These are phyloP conservation scores for Neurospora sp. DNA, from an alignment of 495 filamentous ascomycete genomes.

Conservation along the genomic window DNA sequence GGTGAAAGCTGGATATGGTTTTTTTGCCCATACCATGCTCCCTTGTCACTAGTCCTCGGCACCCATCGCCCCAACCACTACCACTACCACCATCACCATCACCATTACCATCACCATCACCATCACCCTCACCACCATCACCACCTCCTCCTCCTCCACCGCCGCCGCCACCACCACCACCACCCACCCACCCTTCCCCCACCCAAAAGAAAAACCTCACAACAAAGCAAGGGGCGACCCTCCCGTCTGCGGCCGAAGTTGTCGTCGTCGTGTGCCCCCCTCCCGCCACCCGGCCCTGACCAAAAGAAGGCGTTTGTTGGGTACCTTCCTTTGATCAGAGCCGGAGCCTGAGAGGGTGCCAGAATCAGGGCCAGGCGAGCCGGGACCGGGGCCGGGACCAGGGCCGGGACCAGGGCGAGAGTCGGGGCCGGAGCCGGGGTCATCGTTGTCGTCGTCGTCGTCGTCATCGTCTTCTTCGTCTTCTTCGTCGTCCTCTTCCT, in stretches of 20 bases:
- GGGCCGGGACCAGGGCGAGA: background rate
- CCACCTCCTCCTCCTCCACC: background rate
- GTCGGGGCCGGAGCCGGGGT: background rate
- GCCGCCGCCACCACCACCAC: background rate
- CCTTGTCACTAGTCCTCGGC: background rate
- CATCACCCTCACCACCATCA: background rate
- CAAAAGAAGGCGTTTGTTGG: background rate
- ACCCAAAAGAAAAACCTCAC: background rate
- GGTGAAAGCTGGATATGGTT: background rate
- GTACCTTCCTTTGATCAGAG: background rate
- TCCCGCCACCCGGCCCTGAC: background rate
- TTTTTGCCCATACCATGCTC: background rate
- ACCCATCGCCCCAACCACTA: too few relatives aligned
- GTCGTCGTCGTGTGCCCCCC: background rate
- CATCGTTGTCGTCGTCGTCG: background rate
- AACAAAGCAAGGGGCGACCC: background rate
- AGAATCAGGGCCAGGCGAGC: background rate
- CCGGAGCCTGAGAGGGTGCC: background rate
- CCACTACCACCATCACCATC: background rate
- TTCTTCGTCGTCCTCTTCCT: background rate
- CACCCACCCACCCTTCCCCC: background rate
- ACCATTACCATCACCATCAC: background rate
- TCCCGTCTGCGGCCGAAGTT: too few relatives aligned
- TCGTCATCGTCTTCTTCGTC: background rate
- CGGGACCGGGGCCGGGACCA: background rate